Percentiles rank a stretch among this genome's conserved stretches.
phyloP scores from a whole-genome alignment of 148 eudicot genomes.

The Fallopia convolvulus region DNA sequence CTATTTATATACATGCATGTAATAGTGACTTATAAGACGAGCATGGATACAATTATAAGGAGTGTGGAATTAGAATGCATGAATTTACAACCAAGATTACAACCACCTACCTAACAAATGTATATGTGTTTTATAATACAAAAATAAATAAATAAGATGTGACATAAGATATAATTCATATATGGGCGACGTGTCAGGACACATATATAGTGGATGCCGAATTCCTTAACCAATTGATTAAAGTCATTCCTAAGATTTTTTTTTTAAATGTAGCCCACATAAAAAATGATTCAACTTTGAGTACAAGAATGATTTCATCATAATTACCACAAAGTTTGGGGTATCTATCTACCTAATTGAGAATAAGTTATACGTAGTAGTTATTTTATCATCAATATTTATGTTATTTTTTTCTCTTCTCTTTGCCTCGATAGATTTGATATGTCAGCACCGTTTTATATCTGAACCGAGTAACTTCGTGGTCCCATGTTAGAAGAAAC shows the following conservation, averaged over 20 bases:
- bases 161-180: background rate
- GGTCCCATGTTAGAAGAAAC: too few relatives aligned
- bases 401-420: too few relatives aligned
- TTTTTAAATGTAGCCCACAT: background rate
- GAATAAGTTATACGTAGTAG: background rate
- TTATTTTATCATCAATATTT: background rate
- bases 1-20: too few relatives aligned
- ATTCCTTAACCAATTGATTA: background rate
- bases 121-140: background rate
- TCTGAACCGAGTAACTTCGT: too few relatives aligned
- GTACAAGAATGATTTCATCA: background rate
- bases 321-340: background rate
- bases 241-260: background rate
- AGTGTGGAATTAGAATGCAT: background rate
- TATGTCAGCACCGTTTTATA: too few relatives aligned
- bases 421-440: too few relatives aligned
- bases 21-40: too few relatives aligned
- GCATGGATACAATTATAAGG: too few relatives aligned
- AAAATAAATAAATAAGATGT: background rate
- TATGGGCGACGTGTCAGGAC: background rate
- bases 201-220: background rate
- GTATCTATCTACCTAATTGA: background rate
- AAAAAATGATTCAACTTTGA: background rate
- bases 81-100: background rate
- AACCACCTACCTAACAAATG: slow-evolving; percentile 3